Conservation (phyloP, 305 asterid genomes). For the Fraxinus xanthoxyloides region DNA sequence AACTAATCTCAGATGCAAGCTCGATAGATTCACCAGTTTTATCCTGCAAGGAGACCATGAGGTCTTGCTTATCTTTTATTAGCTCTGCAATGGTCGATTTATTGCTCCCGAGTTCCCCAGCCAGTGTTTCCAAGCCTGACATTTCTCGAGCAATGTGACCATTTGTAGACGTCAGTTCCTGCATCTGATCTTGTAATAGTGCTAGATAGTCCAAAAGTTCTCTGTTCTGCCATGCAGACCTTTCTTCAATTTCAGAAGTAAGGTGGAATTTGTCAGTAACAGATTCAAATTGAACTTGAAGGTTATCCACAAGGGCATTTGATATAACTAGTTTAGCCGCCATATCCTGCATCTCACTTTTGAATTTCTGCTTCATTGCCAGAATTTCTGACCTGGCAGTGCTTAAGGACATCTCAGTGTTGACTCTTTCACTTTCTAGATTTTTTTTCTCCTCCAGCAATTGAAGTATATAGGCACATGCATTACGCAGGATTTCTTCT, state of each 20-base stretch:
- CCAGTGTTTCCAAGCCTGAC: constrained; percentile 50
- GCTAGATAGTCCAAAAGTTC: constrained; percentile 67
- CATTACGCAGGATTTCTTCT: constrained; percentile 60
- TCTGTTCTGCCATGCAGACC: constrained; percentile 39
- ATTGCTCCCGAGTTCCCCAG: constrained; percentile 53
- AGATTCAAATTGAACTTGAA: constrained; percentile 70
- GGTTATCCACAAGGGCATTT: constrained; percentile 64
- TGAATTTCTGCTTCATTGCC: constrained; percentile 57
- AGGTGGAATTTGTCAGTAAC: constrained; percentile 54
- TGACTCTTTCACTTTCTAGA: constrained; percentile 55
- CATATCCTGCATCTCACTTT: constrained; percentile 46
- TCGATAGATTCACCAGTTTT: constrained; percentile 52
- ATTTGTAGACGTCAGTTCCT: constrained; percentile 49
- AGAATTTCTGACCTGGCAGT: constrained; percentile 61
- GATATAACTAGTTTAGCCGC: constrained; percentile 54
- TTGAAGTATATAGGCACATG: constrained; percentile 40
- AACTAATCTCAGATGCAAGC: constrained; percentile 54
- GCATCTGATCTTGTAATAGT: constrained; percentile 62
- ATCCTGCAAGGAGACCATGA: constrained; percentile 39
- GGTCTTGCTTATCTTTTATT: constrained; percentile 54
- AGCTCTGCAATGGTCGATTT: constrained; percentile 48
- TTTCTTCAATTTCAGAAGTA: constrained; percentile 62
- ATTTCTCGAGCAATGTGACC: constrained; percentile 57
- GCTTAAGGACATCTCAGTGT: constrained; percentile 53
- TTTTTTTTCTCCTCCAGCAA: constrained; percentile 64